phyloP scores from a whole-genome alignment of 2,329 filamentous ascomycete genomes.

The Magnaporthiopsis rhizophila region DNA sequence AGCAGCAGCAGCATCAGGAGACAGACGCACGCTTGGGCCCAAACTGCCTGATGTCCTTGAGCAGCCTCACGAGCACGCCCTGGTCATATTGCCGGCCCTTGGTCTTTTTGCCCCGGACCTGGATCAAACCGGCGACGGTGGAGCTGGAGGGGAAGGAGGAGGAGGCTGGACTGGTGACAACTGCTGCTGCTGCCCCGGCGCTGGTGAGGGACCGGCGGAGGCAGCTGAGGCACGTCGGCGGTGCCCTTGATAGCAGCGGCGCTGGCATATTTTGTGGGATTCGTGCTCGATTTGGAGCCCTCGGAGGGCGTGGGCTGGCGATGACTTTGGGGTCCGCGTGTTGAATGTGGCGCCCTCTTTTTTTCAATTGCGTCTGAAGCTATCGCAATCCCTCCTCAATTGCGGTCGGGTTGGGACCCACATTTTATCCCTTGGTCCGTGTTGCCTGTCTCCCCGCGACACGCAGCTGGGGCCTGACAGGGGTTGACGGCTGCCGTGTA shows the following conservation, averaged over 20 bases:
- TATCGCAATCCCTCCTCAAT: background rate
- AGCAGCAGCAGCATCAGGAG: background rate
- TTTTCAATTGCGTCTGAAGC: background rate
- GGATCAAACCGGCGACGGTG: slow-evolving; percentile 19
- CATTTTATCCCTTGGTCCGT: no score
- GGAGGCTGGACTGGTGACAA: slow-evolving; percentile 5
- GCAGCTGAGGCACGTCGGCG: slow-evolving; percentile 25
- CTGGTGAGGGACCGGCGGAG: slow-evolving; percentile 19
- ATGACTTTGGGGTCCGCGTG: background rate
- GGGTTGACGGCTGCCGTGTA: background rate
- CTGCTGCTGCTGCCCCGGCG: slow-evolving; percentile 10
- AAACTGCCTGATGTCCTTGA: slow-evolving; percentile 30
- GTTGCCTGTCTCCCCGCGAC: no score
- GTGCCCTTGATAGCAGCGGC: slow-evolving; percentile 6
- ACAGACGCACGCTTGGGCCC: slow-evolving; percentile 27
- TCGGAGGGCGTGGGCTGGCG: background rate
- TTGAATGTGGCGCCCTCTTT: background rate
- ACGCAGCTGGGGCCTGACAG: no score
- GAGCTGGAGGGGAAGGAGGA: slow-evolving; percentile 7
- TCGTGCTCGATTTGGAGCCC: background rate
- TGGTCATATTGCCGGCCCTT: slow-evolving; percentile 25
- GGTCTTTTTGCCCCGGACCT: slow-evolving; percentile 29
- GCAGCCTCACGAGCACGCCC: slow-evolving; percentile 35
- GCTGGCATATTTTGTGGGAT: background rate
- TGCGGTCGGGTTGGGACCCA: no score